Evolutionary conservation across 148 eudicot genomes (phyloP).

Genomic region (Amaranthus palmeri): DNA sequence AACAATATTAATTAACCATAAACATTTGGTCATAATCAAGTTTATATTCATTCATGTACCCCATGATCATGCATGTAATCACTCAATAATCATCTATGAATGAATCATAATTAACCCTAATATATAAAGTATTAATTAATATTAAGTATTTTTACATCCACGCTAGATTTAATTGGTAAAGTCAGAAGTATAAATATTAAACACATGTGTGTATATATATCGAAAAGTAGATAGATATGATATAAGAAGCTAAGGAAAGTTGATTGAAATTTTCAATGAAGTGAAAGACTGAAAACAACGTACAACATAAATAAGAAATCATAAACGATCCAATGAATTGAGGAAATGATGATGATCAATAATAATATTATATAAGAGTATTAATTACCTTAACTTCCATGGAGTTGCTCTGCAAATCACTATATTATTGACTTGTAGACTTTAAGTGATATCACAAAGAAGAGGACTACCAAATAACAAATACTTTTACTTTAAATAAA

Average conservation of each 20-base stretch:
- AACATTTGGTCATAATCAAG: not conserved
- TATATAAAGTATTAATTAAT: not conserved
- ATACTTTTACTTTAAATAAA: too few relatives aligned
- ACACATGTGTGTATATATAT: not conserved
- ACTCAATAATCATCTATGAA: not conserved
- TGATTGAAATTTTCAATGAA: not conserved
- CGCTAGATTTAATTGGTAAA: too few relatives aligned
- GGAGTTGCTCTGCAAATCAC: conserved; percentile 9
- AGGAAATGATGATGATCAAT: too few relatives aligned
- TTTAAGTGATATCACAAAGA: conserved; percentile 8
- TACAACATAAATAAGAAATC: not conserved
- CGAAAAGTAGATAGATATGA: not conserved
- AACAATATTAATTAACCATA: not conserved
- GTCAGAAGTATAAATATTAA: not conserved
- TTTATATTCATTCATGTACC: not conserved
- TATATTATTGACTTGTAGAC: conserved; percentile 13
- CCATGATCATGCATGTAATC: not conserved
- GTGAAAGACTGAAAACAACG: not conserved
- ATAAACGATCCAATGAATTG: conserved; percentile 16
- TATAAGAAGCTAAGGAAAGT: not conserved
- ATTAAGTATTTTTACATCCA: too few relatives aligned
- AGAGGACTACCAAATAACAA: not conserved
- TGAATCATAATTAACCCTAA: not conserved
- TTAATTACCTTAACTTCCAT: conserved; percentile 29
- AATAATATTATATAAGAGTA: not conserved